Percentiles rank a stretch among this genome's conserved stretches.
These are phyloP conservation scores for Colletotrichum sublineola DNA, from an alignment of 2,329 filamentous ascomycete species.

Conservation along the genomic window DNA sequence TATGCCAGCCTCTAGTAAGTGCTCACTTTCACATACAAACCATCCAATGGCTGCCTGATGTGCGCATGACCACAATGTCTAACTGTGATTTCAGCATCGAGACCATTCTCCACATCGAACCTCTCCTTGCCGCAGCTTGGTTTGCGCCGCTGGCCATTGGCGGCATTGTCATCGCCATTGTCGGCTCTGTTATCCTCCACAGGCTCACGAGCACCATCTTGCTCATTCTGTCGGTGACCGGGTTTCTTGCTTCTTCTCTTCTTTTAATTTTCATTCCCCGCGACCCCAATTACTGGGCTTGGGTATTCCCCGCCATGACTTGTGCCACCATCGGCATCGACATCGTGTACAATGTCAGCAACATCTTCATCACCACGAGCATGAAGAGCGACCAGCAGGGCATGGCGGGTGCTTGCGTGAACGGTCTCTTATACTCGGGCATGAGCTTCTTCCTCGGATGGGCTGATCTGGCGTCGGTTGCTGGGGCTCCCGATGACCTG, in stretches of 20 bases:
- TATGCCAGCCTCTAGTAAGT: not conserved
- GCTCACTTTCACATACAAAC: too few relatives aligned
- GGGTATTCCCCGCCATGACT: constrained; percentile 17
- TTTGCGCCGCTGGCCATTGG: not conserved
- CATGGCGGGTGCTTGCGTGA: constrained; percentile 2
- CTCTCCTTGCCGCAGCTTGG: not conserved
- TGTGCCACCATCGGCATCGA: constrained; percentile 16
- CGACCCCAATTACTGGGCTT: constrained; percentile 7
- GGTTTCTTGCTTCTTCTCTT: not conserved
- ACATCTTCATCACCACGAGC: constrained; percentile 19
- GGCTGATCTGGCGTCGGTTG: not conserved
- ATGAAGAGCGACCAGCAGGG: constrained; percentile 13
- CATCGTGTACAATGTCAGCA: constrained; percentile 15
- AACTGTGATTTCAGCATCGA: not conserved
- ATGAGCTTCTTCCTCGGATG: constrained; percentile 11
- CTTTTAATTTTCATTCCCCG: constrained; percentile 12
- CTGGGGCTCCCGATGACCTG: not conserved
- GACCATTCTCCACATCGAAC: not conserved
- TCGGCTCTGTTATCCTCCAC: not conserved
- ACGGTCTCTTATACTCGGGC: constrained; percentile 5
- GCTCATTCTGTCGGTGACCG: not conserved
- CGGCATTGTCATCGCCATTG: not conserved
- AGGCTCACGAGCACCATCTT: not conserved
- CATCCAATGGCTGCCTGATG: not conserved
- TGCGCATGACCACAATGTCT: not conserved